Percentiles rank a stretch among this genome's conserved stretches.
phyloP scores from a whole-genome alignment of 208 protist species.

The Leishmania mexicana region DNA sequence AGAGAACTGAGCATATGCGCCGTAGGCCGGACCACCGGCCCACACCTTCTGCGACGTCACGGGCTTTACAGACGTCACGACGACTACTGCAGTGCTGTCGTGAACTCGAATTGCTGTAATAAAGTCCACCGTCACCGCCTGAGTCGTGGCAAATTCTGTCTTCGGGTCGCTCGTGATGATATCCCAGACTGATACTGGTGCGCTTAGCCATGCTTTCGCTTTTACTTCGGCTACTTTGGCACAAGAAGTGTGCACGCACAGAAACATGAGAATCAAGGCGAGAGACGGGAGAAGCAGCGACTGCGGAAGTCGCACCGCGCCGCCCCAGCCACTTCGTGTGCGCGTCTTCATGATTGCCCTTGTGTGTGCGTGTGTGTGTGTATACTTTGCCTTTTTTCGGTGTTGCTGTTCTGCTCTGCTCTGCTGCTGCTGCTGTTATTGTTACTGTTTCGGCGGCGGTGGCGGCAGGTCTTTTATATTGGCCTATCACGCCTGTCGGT shows the following conservation, averaged over 20 bases:
- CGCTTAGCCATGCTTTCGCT: slow-evolving; percentile 16
- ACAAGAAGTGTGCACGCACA: neutral
- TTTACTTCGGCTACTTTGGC: neutral
- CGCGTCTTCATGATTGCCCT: neutral
- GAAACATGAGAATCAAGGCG: neutral
- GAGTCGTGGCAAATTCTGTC: neutral
- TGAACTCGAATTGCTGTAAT: neutral
- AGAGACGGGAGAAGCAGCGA: neutral
- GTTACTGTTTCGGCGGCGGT: too few species aligned
- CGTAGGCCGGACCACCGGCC: slow-evolving; percentile 9
- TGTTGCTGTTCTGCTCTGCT: neutral
- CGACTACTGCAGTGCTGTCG: neutral
- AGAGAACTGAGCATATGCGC: slow-evolving; percentile 1
- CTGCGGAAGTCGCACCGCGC: neutral
- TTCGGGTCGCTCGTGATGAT: neutral
- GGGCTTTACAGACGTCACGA: neutral
- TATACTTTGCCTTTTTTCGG: neutral
- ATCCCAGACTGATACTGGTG: neutral
- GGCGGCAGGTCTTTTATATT: neutral
- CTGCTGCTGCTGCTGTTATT: neutral
- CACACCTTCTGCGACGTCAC: neutral
- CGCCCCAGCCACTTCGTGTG: neutral
- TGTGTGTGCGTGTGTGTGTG: neutral
- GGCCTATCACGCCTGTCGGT: neutral
- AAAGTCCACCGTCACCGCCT: neutral